Base-by-base conservation (phyloP, 75 land plant genomes). In the Larix kaempferi region DNA sequence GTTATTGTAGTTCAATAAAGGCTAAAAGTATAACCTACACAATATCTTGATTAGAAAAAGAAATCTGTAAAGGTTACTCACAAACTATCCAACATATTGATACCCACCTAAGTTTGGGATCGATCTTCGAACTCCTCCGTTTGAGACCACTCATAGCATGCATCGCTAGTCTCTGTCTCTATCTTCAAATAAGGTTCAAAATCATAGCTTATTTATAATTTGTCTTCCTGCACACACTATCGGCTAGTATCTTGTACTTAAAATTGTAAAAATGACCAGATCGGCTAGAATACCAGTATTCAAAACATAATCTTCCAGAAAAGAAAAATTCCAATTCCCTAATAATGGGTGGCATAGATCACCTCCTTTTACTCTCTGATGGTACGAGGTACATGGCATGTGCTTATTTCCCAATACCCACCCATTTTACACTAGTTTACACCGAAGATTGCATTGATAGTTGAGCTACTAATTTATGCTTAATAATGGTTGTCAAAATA, bases 191-290 rank as follows among this genome's bases (percentile, higher is more conserved):
- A 64, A 64, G 33, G 21, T 29, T 33, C 15, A 5, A 64, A 33
- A 64, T 64, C 33, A 64, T 19, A 33, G 15, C 39, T n/a, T n/a
- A n/a, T n/a, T 64, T 33, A 15, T 35, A 64, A 15, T 29, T 29
- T 15, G 29, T 29, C 29, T 33, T 16, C 19, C 17, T 14, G 6
- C 29, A 19, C 21, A 33, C 13, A 23, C 6, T 5, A 29, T 64
- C 21, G 17, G 33, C 15, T 29, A 33, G 15, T 33, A 37, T 19
- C 6, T 4, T 63, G 6, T 12, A 13, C 13, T 16, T 29, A 2
- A 60, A 29, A 14, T 64, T 64, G 37, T 64, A 29, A n/a, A n/a
- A n/a, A n/a, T n/a, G 29, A 65, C 19, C 69, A 65, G 69, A 65
- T 65, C 21, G 35, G 35, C 6, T 7, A 65, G 59, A 58, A 58